phyloP scores from a whole-genome alignment of 768 basidiomycete genomes.

The Tricholoma matsutake region DNA sequence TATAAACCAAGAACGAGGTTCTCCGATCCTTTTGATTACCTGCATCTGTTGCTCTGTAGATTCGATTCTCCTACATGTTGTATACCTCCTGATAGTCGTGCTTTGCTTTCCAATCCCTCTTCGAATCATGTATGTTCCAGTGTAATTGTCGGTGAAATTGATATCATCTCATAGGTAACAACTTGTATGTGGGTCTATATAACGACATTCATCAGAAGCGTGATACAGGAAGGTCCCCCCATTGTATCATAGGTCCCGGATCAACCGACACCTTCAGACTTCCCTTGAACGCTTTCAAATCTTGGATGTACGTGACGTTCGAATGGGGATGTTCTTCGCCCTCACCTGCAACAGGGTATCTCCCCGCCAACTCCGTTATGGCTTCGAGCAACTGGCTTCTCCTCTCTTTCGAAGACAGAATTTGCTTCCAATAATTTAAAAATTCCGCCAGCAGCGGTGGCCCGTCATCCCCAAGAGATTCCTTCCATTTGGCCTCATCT shows the following conservation, averaged over 20 bases:
- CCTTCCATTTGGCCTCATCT: conserved; percentile 49
- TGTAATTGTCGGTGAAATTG: not conserved
- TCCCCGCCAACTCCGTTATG: conserved; percentile 55
- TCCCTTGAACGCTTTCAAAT: conserved; percentile 64
- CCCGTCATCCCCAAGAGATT: conserved; percentile 48
- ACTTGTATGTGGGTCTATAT: not conserved
- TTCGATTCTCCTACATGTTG: conserved; percentile 8
- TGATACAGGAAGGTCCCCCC: conserved; percentile 67
- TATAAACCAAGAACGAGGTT: not conserved
- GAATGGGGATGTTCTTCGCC: conserved; percentile 41
- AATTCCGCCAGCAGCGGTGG: conserved; percentile 62
- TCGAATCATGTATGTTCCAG: not conserved
- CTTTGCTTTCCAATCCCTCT: conserved; percentile 10
- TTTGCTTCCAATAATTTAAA: conserved; percentile 57
- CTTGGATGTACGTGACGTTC: conserved; percentile 60
- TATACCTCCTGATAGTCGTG: conserved; percentile 8
- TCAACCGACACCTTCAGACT: conserved; percentile 50
- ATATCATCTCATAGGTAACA: not conserved
- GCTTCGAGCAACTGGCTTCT: conserved; percentile 45
- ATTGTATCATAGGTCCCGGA: conserved; percentile 67
- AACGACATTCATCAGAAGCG: conserved; percentile 39
- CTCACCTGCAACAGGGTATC: conserved; percentile 55
- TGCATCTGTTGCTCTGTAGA: conserved; percentile 5
- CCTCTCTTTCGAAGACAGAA: conserved; percentile 38
- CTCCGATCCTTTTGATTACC: not conserved